phyloP scores from a whole-genome alignment of 2,329 filamentous ascomycete species.

The Tolypocladium endophyticum region DNA sequence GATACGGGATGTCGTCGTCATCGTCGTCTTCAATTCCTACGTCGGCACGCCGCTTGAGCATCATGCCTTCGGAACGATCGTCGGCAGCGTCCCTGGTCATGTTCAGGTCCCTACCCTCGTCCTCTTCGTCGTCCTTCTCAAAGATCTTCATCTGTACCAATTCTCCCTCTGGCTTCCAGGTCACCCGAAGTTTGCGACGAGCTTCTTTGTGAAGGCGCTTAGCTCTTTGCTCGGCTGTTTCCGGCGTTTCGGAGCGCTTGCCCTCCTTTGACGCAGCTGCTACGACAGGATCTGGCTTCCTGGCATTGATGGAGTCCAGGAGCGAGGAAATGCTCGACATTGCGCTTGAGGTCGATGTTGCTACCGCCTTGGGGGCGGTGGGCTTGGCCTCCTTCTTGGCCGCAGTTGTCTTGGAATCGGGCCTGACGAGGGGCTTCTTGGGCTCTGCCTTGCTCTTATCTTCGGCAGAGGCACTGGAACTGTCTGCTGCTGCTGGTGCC shows the following conservation, averaged over 20 bases:
- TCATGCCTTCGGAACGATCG: conserved; percentile 63
- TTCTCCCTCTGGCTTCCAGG: conserved; percentile 57
- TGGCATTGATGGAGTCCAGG: conserved; percentile 38
- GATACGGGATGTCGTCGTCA: conserved; percentile 43
- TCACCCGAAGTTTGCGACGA: conserved; percentile 58
- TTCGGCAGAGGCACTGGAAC: conserved; percentile 14
- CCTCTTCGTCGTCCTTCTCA: conserved; percentile 61
- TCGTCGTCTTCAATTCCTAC: conserved; percentile 48
- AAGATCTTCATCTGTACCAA: conserved; percentile 60
- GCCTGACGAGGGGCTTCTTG: conserved; percentile 11
- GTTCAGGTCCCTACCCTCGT: conserved; percentile 54
- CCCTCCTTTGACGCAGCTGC: conserved; percentile 39
- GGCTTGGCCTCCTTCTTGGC: conserved; percentile 19
- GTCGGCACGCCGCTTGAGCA: conserved; percentile 43
- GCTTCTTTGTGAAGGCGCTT: conserved; percentile 64
- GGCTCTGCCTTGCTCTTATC: conserved; percentile 20
- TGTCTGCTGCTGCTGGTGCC: conserved; percentile 12
- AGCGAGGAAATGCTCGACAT: conserved; percentile 43
- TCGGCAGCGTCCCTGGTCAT: conserved; percentile 64
- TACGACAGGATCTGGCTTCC: conserved; percentile 25
- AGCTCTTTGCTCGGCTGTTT: conserved; percentile 57
- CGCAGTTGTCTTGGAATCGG: conserved; percentile 9
- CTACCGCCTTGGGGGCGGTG: conserved; percentile 15
- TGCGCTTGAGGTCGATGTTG: conserved; percentile 21
- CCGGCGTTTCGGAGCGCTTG: conserved; percentile 37